phyloP scores from a whole-genome alignment of 495 filamentous ascomycete species.

The Ascodesmis nigricans region DNA sequence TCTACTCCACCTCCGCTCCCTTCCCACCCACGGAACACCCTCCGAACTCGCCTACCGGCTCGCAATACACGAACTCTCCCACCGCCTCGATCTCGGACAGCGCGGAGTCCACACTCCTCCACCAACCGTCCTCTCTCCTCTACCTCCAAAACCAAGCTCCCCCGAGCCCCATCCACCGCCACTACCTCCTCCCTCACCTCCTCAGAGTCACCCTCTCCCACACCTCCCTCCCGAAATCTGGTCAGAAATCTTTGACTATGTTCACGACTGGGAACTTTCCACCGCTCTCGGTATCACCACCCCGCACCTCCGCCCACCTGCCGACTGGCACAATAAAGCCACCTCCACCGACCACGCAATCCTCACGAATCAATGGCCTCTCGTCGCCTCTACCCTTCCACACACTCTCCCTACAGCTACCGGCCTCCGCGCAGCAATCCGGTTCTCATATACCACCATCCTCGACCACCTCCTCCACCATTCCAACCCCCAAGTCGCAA shows the following conservation, averaged over 20 bases:
- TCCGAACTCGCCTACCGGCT: conserved; percentile 19
- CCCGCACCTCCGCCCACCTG: conserved; percentile 45
- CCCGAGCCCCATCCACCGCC: neutral
- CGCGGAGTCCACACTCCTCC: conserved; percentile 7
- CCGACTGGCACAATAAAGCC: conserved; percentile 39
- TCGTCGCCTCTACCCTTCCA: conserved; percentile 28
- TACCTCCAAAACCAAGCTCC: neutral
- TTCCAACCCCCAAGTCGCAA: no score
- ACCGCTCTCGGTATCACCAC: conserved; percentile 59
- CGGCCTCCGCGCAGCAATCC: conserved; percentile 72
- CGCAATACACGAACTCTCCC: conserved; percentile 19
- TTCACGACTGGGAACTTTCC: conserved; percentile 76
- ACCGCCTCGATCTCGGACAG: conserved; percentile 15
- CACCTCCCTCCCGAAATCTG: conserved; percentile 62
- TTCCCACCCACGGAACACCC: conserved; percentile 12
- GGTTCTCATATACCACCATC: conserved; percentile 59
- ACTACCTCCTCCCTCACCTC: neutral
- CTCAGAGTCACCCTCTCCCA: conserved; percentile 3
- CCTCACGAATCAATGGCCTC: conserved; percentile 42
- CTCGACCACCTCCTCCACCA: conserved; percentile 67
- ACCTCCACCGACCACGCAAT: conserved; percentile 59
- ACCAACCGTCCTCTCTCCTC: no score
- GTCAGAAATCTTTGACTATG: conserved; percentile 63
- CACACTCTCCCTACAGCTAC: conserved; percentile 56
- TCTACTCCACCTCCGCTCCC: conserved; percentile 18